These are phyloP conservation scores for Suhomyces wounanorum DNA, from an alignment of 1,139 yeast species.

Conservation along the genomic window DNA sequence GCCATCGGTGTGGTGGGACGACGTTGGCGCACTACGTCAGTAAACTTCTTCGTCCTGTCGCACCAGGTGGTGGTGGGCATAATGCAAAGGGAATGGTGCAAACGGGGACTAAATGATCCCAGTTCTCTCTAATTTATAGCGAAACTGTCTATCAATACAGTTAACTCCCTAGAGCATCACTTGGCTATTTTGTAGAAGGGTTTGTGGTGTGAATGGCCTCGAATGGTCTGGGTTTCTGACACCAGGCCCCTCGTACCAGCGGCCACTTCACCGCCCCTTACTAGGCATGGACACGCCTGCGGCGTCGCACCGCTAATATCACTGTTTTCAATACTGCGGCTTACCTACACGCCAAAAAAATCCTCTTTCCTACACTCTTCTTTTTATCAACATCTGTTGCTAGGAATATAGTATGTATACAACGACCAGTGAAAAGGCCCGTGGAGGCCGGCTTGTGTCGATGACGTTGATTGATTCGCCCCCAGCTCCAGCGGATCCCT, in stretches of 20 bases:
- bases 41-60: not conserved
- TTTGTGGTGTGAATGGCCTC: too few relatives aligned
- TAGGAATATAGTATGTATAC: slow-evolving; percentile 12
- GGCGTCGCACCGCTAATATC: slow-evolving; percentile 10
- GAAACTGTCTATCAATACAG: too few relatives aligned
- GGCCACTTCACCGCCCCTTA: slow-evolving; percentile 3
- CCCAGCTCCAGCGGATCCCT: not conserved
- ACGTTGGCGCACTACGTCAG: not conserved
- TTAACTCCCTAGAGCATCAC: too few relatives aligned
- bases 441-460: not conserved
- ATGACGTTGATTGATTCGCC: not conserved
- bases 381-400: slow-evolving; percentile 12
- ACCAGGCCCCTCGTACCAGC: not conserved
- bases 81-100: too few relatives aligned
- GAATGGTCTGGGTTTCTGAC: not conserved
- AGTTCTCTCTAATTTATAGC: too few relatives aligned
- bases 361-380: slow-evolving; percentile 10
- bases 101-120: too few relatives aligned
- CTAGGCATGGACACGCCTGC: slow-evolving; percentile 11
- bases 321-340: slow-evolving; percentile 5
- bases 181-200: too few relatives aligned
- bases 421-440: not conserved
- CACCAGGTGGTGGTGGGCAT: not conserved
- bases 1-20: not conserved
- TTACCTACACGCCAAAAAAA: slow-evolving; percentile 11